These are phyloP conservation scores for Cryptococcus hybrid DNA, from an alignment of 1,284 basidiomycete genomes.

Conservation along the genomic window DNA sequence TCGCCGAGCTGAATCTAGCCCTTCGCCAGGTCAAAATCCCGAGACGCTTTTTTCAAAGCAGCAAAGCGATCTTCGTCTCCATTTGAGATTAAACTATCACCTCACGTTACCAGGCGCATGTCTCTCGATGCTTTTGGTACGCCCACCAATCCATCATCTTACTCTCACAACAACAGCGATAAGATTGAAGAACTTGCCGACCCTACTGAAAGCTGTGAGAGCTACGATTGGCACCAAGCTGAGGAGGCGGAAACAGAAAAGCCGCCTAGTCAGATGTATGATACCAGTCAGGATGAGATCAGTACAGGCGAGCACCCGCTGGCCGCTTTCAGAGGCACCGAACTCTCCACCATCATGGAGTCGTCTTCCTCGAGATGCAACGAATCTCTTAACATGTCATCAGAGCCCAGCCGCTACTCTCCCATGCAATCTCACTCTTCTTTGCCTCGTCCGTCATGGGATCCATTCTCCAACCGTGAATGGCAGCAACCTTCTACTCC, in stretches of 20 bases:
- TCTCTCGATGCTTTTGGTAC: conserved; percentile 37
- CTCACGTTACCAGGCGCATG: conserved; percentile 35
- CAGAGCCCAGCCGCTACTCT: background rate
- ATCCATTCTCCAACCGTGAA: background rate
- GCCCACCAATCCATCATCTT: conserved; percentile 4
- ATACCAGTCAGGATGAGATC: background rate
- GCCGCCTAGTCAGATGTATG: no score
- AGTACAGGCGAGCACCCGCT: conserved; percentile 2
- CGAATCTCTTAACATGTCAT: background rate
- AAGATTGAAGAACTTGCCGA: conserved; percentile 6
- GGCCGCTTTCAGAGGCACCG: conserved; percentile 8
- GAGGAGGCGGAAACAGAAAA: background rate
- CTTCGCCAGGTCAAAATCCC: conserved; percentile 10
- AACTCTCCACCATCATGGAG: conserved; percentile 22
- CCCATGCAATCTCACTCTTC: background rate
- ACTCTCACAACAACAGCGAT: conserved; percentile 7
- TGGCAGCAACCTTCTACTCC: conserved; percentile 2
- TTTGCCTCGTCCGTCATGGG: background rate
- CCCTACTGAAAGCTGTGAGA: conserved; percentile 1
- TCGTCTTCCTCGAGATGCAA: conserved; percentile 4
- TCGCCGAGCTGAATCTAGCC: conserved; percentile 13
- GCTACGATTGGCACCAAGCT: background rate
- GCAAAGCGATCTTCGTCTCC: conserved; percentile 32
- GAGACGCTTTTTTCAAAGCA: conserved; percentile 6
- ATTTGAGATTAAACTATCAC: conserved; percentile 35